Evolutionary conservation across 148 eudicot species (phyloP).

Genomic region (Fagopyrum tataricum): DNA sequence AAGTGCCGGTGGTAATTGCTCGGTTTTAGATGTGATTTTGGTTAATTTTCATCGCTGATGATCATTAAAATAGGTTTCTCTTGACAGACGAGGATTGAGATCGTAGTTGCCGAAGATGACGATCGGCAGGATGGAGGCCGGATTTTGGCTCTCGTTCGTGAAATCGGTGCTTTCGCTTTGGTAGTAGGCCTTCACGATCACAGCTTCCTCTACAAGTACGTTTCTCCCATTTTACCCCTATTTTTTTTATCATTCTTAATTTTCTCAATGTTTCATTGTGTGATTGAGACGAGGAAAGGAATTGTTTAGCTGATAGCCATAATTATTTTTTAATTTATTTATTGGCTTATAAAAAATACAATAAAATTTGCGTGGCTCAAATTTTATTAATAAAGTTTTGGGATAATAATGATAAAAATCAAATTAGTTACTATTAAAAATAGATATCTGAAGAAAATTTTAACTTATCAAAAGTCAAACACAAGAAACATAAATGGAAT

Average conservation of each 20-base stretch:
- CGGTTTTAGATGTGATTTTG: conserved; percentile 2
- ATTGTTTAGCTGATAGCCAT: background rate
- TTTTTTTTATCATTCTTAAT: background rate
- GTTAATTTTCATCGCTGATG: background rate
- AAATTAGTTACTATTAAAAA: background rate
- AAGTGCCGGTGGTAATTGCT: background rate
- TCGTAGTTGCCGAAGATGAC: conserved; percentile 80
- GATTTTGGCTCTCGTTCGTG: conserved; percentile 53
- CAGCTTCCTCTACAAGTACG: conserved; percentile 77
- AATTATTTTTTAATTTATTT: background rate
- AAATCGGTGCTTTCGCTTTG: conserved; percentile 73
- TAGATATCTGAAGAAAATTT: background rate
- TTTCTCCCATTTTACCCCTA: background rate
- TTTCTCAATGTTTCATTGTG: background rate
- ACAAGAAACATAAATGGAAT: background rate
- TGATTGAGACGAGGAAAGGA: background rate
- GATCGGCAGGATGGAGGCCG: conserved; percentile 43
- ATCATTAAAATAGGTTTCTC: background rate
- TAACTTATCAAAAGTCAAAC: background rate
- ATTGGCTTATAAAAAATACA: background rate
- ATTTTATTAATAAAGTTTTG: background rate
- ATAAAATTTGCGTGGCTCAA: background rate
- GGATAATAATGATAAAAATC: background rate
- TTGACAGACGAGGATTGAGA: conserved; percentile 78
- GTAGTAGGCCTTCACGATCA: conserved; percentile 80